Base-by-base conservation (phyloP, 2,329 filamentous ascomycete genomes). In the Trichoderma sp. region DNA sequence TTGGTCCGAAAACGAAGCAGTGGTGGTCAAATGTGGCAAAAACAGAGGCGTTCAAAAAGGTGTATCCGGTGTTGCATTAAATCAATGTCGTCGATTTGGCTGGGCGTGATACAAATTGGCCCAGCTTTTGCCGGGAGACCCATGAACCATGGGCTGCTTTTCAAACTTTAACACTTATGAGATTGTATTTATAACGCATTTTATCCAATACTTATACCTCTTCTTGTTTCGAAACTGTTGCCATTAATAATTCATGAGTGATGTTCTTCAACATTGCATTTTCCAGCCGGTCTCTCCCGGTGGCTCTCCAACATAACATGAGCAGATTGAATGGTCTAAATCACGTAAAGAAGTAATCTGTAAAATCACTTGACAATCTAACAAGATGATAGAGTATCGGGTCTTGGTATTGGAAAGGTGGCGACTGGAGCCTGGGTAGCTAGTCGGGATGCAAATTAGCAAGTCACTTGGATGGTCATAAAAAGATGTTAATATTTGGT, bases 31-130 rank as follows among this genome's bases (percentile, higher is more conserved):
- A 57, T 24, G 21, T 74, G 7, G 34, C 71, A 14, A 21, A 43
- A 14, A 73, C 67, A 28, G 21, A 62, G 14, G 30, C 71, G 1
- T 73, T 73, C 34, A 67, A 74, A 51, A 26, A 58, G 18, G 73
- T 74, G 11, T 73, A 68, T 57, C 67, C 73, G 5, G 21, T 60
- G 3, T 67, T 74, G 28, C 71, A 73, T 61, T 74, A 47, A 9
- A 5, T 15, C 6, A 21, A 34, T 36, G 9, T 18, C 4, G 9
- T 26, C 3, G 24, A 14, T 39, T 30, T 57, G 6, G 14, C 21
- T 12, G 5, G 21, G 24, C 7, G 15, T 14, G 53, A 4, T 18
- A 18, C 6, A 56, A 18, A 26, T 57, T 57, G 14, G 15, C 2
- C 24, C 12, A 12, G 6, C 14, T 30, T 26, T 24, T 1, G 21